phyloP scores from a whole-genome alignment of 768 basidiomycete species.

The Hypsizygus marmoreus region DNA sequence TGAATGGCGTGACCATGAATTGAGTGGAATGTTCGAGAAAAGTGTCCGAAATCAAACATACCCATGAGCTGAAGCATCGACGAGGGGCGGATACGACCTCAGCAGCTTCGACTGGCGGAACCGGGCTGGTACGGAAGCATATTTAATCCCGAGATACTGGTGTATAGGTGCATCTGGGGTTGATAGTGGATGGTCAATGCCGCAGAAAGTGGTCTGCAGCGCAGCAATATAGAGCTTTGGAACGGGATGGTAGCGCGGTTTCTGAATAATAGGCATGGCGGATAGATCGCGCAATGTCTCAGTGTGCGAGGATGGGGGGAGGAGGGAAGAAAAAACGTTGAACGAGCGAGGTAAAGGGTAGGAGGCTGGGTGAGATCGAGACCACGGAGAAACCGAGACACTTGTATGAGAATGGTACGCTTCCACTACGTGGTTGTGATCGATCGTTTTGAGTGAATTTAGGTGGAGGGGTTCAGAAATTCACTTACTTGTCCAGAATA shows the following conservation, averaged over 20 bases:
- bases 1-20: too few relatives aligned
- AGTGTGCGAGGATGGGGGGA: constrained; percentile 5
- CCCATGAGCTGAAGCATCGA: constrained; percentile 71
- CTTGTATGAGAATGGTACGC: constrained; percentile 25
- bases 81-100: constrained; percentile 55
- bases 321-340: constrained; percentile 2
- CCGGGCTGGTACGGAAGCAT: constrained; percentile 70
- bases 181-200: constrained; percentile 62
- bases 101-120: constrained; percentile 73
- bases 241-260: constrained; percentile 19
- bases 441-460: constrained; percentile 32
- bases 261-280: constrained; percentile 31
- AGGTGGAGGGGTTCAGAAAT: constrained; percentile 17
- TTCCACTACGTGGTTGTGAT: constrained; percentile 31
- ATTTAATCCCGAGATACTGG: constrained; percentile 80
- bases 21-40: too few relatives aligned
- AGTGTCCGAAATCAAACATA: constrained; percentile 34
- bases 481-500: constrained; percentile 19
- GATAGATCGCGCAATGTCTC: neutral
- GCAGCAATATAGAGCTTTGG: constrained; percentile 49
- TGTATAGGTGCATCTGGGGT: constrained; percentile 56
- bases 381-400: constrained; percentile 21
- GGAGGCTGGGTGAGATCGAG: constrained; percentile 8
- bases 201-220: constrained; percentile 67
- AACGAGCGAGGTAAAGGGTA: constrained; percentile 12